A percentile compares a stretch with the other conserved stretches of the same genome.
Evolutionary conservation across 768 basidiomycete genomes (phyloP).

Genomic region (Sistotremastrum suecicum): DNA sequence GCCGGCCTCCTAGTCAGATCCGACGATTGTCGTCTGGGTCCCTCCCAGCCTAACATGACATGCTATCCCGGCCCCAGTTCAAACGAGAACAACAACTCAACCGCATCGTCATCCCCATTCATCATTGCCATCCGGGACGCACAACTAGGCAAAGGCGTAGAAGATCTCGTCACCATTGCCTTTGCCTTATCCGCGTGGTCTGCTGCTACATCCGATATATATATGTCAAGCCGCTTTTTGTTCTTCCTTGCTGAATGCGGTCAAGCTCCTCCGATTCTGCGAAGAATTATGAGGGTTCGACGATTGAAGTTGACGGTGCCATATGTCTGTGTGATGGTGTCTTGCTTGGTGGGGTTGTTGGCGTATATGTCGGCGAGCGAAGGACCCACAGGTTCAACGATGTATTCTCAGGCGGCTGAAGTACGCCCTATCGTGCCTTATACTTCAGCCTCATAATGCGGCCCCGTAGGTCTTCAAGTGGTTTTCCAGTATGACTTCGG

Average conservation of each 20-base stretch:
- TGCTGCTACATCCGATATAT: slow-evolving; percentile 3
- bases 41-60: no score
- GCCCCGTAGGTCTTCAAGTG: slow-evolving; percentile 1
- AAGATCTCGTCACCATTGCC: background rate
- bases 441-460: background rate
- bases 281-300: no score
- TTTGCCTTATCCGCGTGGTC: slow-evolving; percentile 3
- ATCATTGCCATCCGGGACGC: slow-evolving; percentile 1
- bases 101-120: background rate
- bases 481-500: slow-evolving; percentile 3
- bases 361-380: background rate
- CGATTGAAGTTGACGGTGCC: no score
- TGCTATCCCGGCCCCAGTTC: no score
- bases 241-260: slow-evolving; percentile 20
- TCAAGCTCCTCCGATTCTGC: slow-evolving; percentile 14
- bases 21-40: background rate
- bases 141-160: background rate
- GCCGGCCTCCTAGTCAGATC: background rate
- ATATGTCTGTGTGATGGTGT: no score
- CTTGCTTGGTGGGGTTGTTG: background rate
- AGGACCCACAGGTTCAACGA: background rate
- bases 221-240: slow-evolving; percentile 7
- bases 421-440: background rate
- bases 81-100: background rate
- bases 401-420: background rate